Base-by-base conservation (phyloP, 2,329 filamentous ascomycete species). In the Sclerotinia sclerotiorum region DNA sequence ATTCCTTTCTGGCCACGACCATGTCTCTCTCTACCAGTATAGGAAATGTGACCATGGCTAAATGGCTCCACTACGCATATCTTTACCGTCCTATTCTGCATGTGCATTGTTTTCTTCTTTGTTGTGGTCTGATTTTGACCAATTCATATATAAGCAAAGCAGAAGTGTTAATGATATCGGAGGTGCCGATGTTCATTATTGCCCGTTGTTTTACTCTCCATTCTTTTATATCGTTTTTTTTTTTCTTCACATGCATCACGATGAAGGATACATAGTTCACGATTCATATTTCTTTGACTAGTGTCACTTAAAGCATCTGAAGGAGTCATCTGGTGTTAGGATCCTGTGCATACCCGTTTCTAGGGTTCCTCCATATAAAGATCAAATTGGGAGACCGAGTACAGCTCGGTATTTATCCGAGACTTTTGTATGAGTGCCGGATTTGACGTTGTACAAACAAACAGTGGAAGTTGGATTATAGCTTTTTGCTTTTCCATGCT, bases 321-420 rank as follows among this genome's bases (percentile, higher is more conserved):
- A 24, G 27, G 52, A 48, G 21, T 60, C n/a, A 21, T 67, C 48
- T 54, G 48, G 21, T 29, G 11, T 54, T 32, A 19, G 48, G 27
- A 24, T 62, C 17, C 56, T 62, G 65, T 42, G 65, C 48, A 60
- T 67, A 52, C 48, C 65, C 65, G 65, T 35, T 61, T 67, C 44
- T 24, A 49, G 55, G 39, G 39, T 24, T 67, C 65, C 48, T 39
- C 27, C 21, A 24, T 17, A n/a, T 27, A 21, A 27, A 39, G 6
- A 55, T 42, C 19, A 54, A 67, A 32, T 24, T 62, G 11, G n/a
- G 42, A 27, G 65, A 46, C 56, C 56, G 65, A 67, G 65, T 54
- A 67, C 56, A 62, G 21, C 46, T 67, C n/a, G 56, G 35, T 52
- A 35, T 52, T 54, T 52, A 67, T 54, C 65, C 65, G 65, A 67